Evolutionary conservation across 345 rosid genomes (phyloP).

Genomic region (Brassica incana): DNA sequence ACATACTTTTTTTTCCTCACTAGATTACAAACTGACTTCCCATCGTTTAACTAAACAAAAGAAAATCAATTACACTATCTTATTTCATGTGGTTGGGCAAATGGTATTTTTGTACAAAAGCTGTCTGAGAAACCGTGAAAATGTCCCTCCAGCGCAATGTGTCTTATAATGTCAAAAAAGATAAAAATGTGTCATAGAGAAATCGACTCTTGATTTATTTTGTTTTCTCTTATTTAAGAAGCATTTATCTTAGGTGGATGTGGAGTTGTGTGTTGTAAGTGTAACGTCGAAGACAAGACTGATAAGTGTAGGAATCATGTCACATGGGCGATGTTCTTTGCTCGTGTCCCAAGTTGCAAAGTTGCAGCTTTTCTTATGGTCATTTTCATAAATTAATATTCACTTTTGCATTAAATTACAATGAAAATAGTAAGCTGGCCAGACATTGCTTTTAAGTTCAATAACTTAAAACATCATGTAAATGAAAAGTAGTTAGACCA

Average conservation of each 20-base stretch:
- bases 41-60: too few species aligned
- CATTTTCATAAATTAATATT: slow-evolving; percentile 6
- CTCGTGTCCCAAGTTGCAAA: slow-evolving; percentile 40
- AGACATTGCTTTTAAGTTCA: not conserved
- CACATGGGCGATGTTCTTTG: slow-evolving; percentile 37
- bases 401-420: slow-evolving; percentile 4
- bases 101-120: too few species aligned
- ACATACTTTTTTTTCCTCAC: too few species aligned
- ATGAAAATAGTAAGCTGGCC: not conserved
- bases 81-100: too few species aligned
- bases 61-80: too few species aligned
- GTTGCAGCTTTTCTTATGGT: slow-evolving; percentile 28
- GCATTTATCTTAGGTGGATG: slow-evolving; percentile 24
- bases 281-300: slow-evolving; percentile 41
- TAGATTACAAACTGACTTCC: too few species aligned
- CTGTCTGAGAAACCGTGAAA: too few species aligned
- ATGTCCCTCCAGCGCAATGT: too few species aligned
- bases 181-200: too few species aligned
- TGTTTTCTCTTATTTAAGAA: not conserved
- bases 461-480: not conserved
- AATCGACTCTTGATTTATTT: not conserved
- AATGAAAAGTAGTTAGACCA: not conserved
- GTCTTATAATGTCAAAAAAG: too few species aligned
- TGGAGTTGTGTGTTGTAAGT: slow-evolving; percentile 11
- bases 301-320: slow-evolving; percentile 32